Base-by-base conservation (phyloP, 2,329 filamentous ascomycete genomes). In the Colletotrichum sp. region DNA sequence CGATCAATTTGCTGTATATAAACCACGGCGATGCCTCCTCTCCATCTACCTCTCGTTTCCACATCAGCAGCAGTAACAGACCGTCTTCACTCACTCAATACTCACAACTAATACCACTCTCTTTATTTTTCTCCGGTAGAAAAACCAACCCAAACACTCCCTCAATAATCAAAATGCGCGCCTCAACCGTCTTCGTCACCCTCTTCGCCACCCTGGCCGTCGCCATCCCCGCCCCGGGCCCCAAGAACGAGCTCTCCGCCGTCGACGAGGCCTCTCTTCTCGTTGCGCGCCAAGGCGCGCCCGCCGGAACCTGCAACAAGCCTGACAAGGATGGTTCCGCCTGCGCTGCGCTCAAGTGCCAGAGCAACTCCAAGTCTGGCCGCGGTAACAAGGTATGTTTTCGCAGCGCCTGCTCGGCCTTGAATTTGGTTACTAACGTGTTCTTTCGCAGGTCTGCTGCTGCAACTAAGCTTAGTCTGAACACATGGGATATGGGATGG, bases 191-290 rank as follows among this genome's bases (percentile, higher is more conserved):
- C 18, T 24, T 75, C 36, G 18, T 63, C 36, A 32, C 72, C 36
- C 36, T 75, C 52, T 61, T 75, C 68, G 72, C 72, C 36, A 15
- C 68, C 18, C 52, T 75, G 24, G 61, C 72, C n/a, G 68, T 24
- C 28, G 72, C 72, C 7, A 55, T 38, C 4, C 72, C 72, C 24
- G 18, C 34, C 36, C 30, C 48, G 43, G 43, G 43, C 43, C 43
- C 43, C 43, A 48, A 48, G 43, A 48, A 48, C 67, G 16, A 65
- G 9, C 4, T 48, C 8, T 43, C 5, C 63, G 26, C 36, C 5
- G 55, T 15, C 15, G 34, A 55, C 18, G 7, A 36, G 26, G 18
- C 9, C 36, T 21, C 34, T 18, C 61, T 75, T 21, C 15, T 15
- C 55, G 55, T 9, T 3, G 32, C 60, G 9, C 38, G 63, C 24